Evolutionary conservation across 495 filamentous ascomycete species (phyloP).

Genomic region (Staphylotrichum tortipilum): DNA sequence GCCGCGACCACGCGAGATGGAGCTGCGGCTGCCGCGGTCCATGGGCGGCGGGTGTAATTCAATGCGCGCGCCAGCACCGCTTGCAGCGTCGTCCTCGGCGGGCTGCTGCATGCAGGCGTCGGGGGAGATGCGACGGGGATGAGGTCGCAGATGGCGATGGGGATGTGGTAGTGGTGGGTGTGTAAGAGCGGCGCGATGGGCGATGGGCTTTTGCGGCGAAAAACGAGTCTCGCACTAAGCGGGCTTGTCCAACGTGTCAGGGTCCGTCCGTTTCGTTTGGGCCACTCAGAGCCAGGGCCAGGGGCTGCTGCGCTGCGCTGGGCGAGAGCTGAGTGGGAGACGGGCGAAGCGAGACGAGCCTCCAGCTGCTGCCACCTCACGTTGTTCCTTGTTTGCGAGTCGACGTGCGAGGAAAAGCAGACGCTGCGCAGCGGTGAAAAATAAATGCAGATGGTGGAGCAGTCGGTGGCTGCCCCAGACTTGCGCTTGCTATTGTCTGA

Average conservation of each 20-base stretch:
- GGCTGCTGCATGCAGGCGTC: conserved; percentile 4
- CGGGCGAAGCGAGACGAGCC: no score
- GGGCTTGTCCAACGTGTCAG: conserved; percentile 23
- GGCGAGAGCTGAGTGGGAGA: no score
- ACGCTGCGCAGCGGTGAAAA: background rate
- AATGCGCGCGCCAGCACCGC: conserved; percentile 5
- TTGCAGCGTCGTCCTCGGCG: background rate
- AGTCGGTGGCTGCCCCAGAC: background rate
- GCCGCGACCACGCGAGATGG: conserved; percentile 20
- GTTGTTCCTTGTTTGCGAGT: background rate
- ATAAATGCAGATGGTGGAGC: background rate
- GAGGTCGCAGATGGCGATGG: background rate
- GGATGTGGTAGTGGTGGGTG: background rate
- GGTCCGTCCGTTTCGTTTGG: no score
- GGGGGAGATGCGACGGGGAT: background rate
- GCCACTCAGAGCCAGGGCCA: background rate
- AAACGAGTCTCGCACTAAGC: conserved; percentile 26
- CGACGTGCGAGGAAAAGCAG: background rate
- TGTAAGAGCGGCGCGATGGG: conserved; percentile 1
- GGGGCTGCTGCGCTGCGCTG: no score
- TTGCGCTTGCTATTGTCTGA: background rate
- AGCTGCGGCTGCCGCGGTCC: conserved; percentile 23
- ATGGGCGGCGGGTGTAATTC: conserved; percentile 19
- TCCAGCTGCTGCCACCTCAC: no score
- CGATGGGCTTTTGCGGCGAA: conserved; percentile 31